A percentile compares a stretch with the other conserved stretches of the same genome.
These are phyloP conservation scores for Aureobasidium leucospermi DNA, from an alignment of 2,329 filamentous ascomycete species.

Conservation along the genomic window DNA sequence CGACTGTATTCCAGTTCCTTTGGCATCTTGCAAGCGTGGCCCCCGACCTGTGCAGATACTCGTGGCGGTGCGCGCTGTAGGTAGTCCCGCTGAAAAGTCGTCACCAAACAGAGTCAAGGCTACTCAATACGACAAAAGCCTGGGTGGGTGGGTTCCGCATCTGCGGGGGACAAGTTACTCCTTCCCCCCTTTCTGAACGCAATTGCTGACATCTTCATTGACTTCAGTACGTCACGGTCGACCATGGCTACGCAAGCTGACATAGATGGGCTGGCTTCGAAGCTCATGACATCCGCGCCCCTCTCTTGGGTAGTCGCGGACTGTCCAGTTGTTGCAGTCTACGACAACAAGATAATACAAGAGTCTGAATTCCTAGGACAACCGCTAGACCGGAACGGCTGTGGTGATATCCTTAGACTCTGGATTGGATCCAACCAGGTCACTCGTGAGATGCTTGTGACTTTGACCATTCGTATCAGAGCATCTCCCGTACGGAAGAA, in stretches of 20 bases:
- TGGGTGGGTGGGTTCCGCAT: slow-evolving; percentile 7
- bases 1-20: neutral
- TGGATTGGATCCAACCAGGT: neutral
- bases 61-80: neutral
- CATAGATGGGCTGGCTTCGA: neutral
- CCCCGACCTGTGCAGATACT: slow-evolving; percentile 6
- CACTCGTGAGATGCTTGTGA: neutral
- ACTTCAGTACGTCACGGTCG: neutral
- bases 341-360: neutral
- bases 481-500: neutral
- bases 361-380: neutral
- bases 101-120: neutral
- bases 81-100: neutral
- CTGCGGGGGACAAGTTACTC: neutral
- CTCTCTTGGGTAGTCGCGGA: neutral
- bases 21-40: neutral
- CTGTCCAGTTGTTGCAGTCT: neutral
- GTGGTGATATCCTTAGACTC: neutral
- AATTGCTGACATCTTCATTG: neutral
- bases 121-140: neutral
- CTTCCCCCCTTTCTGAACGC: neutral
- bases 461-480: neutral
- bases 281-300: neutral
- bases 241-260: slow-evolving; percentile 3
- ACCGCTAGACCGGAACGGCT: neutral